phyloP scores from a whole-genome alignment of 2,329 filamentous ascomycete species.

The Hymenoscyphus scutula region DNA sequence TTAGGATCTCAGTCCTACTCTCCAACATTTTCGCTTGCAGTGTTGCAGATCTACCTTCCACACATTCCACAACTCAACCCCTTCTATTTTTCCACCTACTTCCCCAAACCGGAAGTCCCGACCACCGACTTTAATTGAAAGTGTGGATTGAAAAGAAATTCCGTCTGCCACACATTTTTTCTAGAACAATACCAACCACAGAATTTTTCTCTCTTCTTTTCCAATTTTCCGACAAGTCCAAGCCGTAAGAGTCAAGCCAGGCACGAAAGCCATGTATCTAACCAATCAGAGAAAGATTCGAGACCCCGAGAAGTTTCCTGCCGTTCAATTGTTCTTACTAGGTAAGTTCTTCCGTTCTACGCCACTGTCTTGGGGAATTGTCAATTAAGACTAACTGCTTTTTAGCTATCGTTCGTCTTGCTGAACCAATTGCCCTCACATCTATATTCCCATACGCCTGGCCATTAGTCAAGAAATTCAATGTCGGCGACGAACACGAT shows the following conservation, averaged over 20 bases:
- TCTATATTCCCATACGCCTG: slow-evolving; percentile 93
- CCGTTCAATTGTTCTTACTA: slow-evolving; percentile 77
- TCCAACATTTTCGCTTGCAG: not conserved
- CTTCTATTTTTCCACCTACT: not conserved
- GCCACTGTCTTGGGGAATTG: slow-evolving; percentile 7
- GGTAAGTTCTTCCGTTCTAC: slow-evolving; percentile 52
- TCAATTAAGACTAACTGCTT: slow-evolving; percentile 17
- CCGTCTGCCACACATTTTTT: not conserved
- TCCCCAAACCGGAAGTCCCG: slow-evolving; percentile 4
- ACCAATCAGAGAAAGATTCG: slow-evolving; percentile 40
- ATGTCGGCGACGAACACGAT: slow-evolving; percentile 69
- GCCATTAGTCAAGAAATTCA: slow-evolving; percentile 74
- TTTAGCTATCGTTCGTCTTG: slow-evolving; percentile 83
- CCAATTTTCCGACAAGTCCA: slow-evolving; percentile 13
- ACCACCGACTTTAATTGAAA: not conserved
- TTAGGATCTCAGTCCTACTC: not conserved
- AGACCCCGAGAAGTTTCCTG: slow-evolving; percentile 74
- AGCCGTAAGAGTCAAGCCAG: slow-evolving; percentile 27
- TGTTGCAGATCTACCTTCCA: slow-evolving; percentile 3
- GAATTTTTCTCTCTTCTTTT: not conserved
- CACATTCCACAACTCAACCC: not conserved
- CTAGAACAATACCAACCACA: slow-evolving; percentile 6
- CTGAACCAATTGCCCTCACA: slow-evolving; percentile 88
- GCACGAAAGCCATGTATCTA: slow-evolving; percentile 29
- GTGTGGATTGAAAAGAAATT: slow-evolving; percentile 8